Base-by-base conservation (phyloP, 331 rosid species). In the Quercus phellos region DNA sequence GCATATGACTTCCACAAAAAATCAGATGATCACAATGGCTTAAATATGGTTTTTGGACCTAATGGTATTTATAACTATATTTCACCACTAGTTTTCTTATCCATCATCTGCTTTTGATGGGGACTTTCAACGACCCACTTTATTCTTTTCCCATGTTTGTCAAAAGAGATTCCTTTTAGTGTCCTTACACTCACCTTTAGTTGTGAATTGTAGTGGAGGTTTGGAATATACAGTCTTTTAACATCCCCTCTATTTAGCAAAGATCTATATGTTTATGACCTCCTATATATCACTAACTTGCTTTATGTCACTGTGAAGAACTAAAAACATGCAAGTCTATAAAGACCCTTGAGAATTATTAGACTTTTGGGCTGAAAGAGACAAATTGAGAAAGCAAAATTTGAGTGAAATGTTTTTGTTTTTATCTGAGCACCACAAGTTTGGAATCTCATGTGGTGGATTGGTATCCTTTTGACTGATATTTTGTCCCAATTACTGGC, bases 141-240 rank as follows among this genome's bases (percentile, higher is more conserved):
- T 77, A 77, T 80, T 84, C 82, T 61, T 77, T 77, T 77, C 82
- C 81, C 85, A 69, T 73, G 66, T 80, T 79, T 73, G 80, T 77
- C 82, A 53, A 53, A 84, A 77, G 78, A 70, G 70, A 54, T 46
- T 67, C 54, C 75, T 22, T 69, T 6, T 60, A 17, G 38, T 76
- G 81, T 34, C 32, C 77, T 30, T 12, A 46, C 16, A 3, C 18
- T 9, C 14, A 35, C 22, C 60, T 58, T 56, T 55, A 1, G 18
- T 61, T 55, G 38, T 71, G 73, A 74, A 82, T 77, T 68, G 73
- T 70, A 12, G 19, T 43, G 80, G 64, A 68, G 73, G 76, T 56
- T 77, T 84, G 60, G 73, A 29, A 72, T 72, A 46, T 83, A 24
- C 74, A 60, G 32, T 68, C n/a, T 74, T 27, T 77, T 68, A 17